Evolutionary conservation across 129 eudicot genomes (phyloP).

Genomic region (Flaveria robusta): DNA sequence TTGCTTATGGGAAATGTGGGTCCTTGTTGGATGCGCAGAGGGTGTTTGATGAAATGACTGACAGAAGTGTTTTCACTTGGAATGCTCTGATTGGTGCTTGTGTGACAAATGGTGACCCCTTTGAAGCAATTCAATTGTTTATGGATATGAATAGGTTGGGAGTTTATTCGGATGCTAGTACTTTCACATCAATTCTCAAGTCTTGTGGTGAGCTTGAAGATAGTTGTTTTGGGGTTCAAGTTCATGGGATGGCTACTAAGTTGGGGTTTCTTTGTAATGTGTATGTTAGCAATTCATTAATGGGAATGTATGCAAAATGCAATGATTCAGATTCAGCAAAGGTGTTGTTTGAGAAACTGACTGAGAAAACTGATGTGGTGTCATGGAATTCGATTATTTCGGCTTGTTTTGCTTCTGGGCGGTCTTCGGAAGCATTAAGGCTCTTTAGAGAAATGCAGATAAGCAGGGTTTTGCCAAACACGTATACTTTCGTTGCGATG

Average conservation of each 20-base stretch:
- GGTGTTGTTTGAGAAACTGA: slow-evolving; percentile 45
- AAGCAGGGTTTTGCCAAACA: slow-evolving; percentile 47
- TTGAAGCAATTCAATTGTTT: slow-evolving; percentile 49
- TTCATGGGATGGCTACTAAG: slow-evolving; percentile 66
- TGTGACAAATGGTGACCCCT: slow-evolving; percentile 48
- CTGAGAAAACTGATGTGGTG: slow-evolving; percentile 54
- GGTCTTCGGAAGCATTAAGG: slow-evolving; percentile 39
- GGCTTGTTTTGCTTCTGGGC: slow-evolving; percentile 42
- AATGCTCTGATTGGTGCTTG: slow-evolving; percentile 87
- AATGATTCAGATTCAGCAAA: slow-evolving; percentile 42
- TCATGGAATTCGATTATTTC: slow-evolving; percentile 84
- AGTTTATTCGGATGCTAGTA: slow-evolving; percentile 56
- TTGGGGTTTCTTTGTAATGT: slow-evolving; percentile 50
- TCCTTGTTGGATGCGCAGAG: slow-evolving; percentile 49
- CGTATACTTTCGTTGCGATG: slow-evolving; percentile 69
- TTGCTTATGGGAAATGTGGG: slow-evolving; percentile 73
- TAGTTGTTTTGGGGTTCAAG: slow-evolving; percentile 50
- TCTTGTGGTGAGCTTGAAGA: slow-evolving; percentile 57
- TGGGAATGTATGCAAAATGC: slow-evolving; percentile 66
- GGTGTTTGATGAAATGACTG: slow-evolving; percentile 76
- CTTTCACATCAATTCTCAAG: slow-evolving; percentile 53
- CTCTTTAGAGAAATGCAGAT: slow-evolving; percentile 58
- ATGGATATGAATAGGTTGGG: slow-evolving; percentile 53
- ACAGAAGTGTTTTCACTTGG: slow-evolving; percentile 72
- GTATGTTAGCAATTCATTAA: slow-evolving; percentile 60